A percentile compares a stretch with the other conserved stretches of the same genome.
These are phyloP conservation scores for Diaporthe vaccinii DNA, from an alignment of 2,329 filamentous ascomycete genomes.

Conservation along the genomic window DNA sequence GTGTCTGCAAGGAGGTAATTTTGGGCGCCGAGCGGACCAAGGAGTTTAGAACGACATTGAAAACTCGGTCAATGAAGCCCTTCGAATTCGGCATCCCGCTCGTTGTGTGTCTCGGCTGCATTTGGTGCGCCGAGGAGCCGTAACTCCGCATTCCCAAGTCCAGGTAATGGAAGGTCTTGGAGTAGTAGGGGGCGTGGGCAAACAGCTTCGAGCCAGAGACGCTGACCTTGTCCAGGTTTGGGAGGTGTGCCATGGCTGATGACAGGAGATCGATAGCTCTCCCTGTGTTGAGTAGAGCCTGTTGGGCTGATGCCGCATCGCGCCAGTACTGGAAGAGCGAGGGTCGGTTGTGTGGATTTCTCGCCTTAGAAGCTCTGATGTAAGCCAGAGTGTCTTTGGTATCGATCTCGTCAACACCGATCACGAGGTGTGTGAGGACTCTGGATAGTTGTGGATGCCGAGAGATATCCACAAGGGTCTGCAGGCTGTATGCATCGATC, in stretches of 20 bases:
- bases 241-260: background rate
- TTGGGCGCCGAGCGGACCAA: background rate
- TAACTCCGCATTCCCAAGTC: background rate
- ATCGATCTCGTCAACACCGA: background rate
- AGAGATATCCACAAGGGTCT: background rate
- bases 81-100: background rate
- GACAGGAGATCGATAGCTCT: background rate
- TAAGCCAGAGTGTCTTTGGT: background rate
- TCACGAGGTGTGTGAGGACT: background rate
- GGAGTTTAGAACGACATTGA: background rate
- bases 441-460: background rate
- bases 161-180: background rate
- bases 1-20: background rate
- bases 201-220: background rate
- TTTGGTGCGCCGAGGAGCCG: background rate
- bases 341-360: background rate
- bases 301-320: background rate
- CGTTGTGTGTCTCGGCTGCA: background rate
- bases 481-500: background rate
- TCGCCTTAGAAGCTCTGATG: background rate
- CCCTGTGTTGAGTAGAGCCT: background rate
- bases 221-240: background rate
- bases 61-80: background rate
- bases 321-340: background rate
- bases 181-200: rapidly evolving